Conservation (phyloP, 83 land plant genomes). For the Diphasiastrum complanatum region DNA sequence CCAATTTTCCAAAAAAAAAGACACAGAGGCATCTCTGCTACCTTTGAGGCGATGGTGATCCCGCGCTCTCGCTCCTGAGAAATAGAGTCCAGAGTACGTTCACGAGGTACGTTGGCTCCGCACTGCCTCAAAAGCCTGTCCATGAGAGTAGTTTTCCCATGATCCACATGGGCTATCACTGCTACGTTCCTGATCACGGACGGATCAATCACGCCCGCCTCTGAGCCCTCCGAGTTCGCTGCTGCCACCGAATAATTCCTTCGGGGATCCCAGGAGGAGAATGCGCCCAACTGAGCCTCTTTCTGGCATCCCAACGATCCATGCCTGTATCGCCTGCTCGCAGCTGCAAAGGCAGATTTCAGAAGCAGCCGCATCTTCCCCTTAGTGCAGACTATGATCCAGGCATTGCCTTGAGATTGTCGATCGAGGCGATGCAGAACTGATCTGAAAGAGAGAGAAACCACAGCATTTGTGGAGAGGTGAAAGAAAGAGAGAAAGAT, state of each 20-base stretch:
- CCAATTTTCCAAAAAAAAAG: background rate
- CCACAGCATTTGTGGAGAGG: too few species aligned
- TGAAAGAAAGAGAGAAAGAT: too few species aligned
- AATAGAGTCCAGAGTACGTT: slow-evolving; percentile 96
- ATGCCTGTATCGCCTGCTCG: too few species aligned
- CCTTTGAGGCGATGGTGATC: slow-evolving; percentile 97
- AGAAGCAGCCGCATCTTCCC: too few species aligned
- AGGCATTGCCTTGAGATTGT: too few species aligned
- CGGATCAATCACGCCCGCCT: slow-evolving; percentile 42
- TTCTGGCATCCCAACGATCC: too few species aligned
- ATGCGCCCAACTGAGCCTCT: too few species aligned
- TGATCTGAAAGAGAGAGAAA: too few species aligned
- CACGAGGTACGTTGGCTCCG: slow-evolving; percentile 86
- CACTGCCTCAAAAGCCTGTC: slow-evolving; percentile 91
- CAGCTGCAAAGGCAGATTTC: too few species aligned
- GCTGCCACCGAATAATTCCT: slow-evolving; percentile 19
- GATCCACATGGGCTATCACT: slow-evolving; percentile 98
- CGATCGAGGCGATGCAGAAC: too few species aligned
- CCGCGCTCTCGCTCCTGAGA: slow-evolving; percentile 97
- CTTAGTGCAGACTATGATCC: too few species aligned
- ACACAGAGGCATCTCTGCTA: background rate
- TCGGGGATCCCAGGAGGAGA: background rate
- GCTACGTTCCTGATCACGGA: slow-evolving; percentile 79
- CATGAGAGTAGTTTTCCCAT: slow-evolving; percentile 98
- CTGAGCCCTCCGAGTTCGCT: slow-evolving; percentile 2